Conservation (phyloP, 306 rosid genomes). For the Rubus parviflorus region DNA sequence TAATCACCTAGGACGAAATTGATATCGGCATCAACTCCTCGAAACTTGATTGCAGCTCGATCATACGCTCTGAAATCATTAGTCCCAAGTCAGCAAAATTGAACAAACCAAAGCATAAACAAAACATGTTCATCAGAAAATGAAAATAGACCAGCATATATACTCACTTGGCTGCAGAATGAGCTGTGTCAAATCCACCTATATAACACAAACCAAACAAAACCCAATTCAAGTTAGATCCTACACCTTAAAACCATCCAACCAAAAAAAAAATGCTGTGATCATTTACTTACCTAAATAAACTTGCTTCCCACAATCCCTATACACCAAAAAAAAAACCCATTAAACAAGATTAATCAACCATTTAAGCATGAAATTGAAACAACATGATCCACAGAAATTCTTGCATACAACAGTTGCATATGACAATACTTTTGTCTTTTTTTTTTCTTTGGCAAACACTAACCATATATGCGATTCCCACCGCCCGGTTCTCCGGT, state of each 20-base stretch:
- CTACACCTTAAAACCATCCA: background rate
- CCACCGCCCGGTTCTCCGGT: constrained; percentile 67
- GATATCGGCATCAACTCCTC: constrained; percentile 62
- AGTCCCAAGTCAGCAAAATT: background rate
- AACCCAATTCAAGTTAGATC: constrained; percentile 13
- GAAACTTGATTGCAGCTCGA: constrained; percentile 59
- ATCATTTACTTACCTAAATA: constrained; percentile 44
- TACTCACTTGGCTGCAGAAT: constrained; percentile 52
- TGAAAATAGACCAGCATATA: background rate
- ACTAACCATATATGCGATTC: constrained; percentile 64
- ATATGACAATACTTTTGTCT: background rate
- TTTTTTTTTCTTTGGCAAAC: too few species aligned
- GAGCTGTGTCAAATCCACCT: constrained; percentile 68
- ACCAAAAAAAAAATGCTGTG: background rate
- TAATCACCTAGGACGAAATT: constrained; percentile 44
- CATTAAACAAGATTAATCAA: background rate
- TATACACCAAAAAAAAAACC: background rate
- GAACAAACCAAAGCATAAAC: background rate
- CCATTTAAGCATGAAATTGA: background rate
- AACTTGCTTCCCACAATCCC: constrained; percentile 70
- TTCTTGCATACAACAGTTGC: background rate
- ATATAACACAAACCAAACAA: background rate
- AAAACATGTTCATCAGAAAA: background rate
- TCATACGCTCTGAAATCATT: constrained; percentile 47
- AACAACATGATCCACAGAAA: too few species aligned